A percentile compares a stretch with the other conserved stretches of the same genome.
Conservation (phyloP, 768 basidiomycete species). For the Gloeopeniophorella convolvens region DNA sequence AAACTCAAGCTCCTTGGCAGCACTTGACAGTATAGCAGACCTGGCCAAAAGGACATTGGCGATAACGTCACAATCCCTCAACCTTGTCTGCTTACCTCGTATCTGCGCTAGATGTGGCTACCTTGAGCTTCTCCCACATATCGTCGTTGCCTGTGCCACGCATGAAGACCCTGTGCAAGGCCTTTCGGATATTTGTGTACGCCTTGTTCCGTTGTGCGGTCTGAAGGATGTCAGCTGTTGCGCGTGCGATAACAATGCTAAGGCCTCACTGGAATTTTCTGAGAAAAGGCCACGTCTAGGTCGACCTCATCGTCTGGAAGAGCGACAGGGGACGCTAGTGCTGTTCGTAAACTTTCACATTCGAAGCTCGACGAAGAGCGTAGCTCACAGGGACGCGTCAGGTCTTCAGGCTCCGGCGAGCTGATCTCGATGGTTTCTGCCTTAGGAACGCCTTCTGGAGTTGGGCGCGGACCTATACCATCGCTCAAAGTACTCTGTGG, state of each 20-base stretch:
- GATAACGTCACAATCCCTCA: too few relatives aligned
- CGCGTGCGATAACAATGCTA: neutral
- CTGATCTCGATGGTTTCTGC: neutral
- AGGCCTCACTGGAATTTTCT: constrained; percentile 36
- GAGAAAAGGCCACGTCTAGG: constrained; percentile 36
- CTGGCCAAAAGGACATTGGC: constrained; percentile 26
- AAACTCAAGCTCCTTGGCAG: constrained; percentile 45
- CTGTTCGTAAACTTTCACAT: constrained; percentile 14
- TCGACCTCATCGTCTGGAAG: constrained; percentile 29
- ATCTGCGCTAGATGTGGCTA: constrained; percentile 17
- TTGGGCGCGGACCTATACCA: neutral
- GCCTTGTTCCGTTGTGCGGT: constrained; percentile 20
- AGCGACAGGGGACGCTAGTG: constrained; percentile 17
- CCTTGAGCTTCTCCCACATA: constrained; percentile 26
- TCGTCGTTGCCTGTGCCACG: constrained; percentile 21
- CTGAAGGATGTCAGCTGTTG: neutral
- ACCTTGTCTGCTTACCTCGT: constrained; percentile 24
- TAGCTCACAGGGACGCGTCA: constrained; percentile 27
- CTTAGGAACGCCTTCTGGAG: neutral
- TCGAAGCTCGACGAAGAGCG: constrained; percentile 28
- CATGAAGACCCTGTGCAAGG: constrained; percentile 34
- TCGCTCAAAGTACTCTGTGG: neutral
- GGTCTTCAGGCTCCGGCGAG: constrained; percentile 13
- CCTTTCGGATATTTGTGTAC: constrained; percentile 36
- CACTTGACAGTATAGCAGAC: constrained; percentile 33